Percentiles rank a stretch among this genome's conserved stretches.
phyloP scores from a whole-genome alignment of 352 stramenopile genomes.

The Pythium myriotylum region DNA sequence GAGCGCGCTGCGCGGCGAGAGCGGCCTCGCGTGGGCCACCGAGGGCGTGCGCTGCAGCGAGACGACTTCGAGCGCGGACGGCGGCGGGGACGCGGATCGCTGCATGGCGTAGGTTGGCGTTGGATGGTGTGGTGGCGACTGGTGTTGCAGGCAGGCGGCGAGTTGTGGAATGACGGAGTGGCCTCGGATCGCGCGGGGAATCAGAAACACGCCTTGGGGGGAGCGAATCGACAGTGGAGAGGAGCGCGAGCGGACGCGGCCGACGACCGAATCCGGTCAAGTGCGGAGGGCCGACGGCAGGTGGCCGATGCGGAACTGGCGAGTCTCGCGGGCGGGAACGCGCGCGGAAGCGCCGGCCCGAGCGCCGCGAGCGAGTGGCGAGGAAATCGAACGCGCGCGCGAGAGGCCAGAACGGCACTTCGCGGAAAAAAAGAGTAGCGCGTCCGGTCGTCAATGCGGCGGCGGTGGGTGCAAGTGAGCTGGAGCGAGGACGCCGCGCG shows the following conservation, averaged over 20 bases:
- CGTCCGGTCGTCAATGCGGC: background rate
- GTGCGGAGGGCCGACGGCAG: too few relatives aligned
- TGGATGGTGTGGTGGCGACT: too few relatives aligned
- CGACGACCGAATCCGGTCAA: too few relatives aligned
- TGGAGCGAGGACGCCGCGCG: background rate
- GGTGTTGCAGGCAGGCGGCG: conserved; percentile 4
- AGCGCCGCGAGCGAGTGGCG: background rate
- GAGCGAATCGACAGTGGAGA: too few relatives aligned
- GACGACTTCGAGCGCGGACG: conserved; percentile 15
- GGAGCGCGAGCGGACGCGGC: too few relatives aligned
- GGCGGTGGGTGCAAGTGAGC: conserved; percentile 2
- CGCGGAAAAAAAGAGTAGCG: background rate
- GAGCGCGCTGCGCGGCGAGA: conserved; percentile 16
- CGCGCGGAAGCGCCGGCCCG: too few relatives aligned
- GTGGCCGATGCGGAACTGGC: too few relatives aligned
- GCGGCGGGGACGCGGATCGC: conserved; percentile 1
- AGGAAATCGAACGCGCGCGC: background rate
- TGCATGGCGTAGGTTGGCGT: conserved; percentile 4
- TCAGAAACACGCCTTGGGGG: too few relatives aligned
- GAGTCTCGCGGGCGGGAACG: too few relatives aligned
- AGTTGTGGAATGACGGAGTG: too few relatives aligned
- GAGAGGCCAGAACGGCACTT: too few relatives aligned
- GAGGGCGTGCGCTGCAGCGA: conserved; percentile 12
- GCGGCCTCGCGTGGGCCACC: background rate
- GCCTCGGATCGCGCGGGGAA: too few relatives aligned